phyloP scores from a whole-genome alignment of 1,284 basidiomycete species.

The Trametes hirsuta region DNA sequence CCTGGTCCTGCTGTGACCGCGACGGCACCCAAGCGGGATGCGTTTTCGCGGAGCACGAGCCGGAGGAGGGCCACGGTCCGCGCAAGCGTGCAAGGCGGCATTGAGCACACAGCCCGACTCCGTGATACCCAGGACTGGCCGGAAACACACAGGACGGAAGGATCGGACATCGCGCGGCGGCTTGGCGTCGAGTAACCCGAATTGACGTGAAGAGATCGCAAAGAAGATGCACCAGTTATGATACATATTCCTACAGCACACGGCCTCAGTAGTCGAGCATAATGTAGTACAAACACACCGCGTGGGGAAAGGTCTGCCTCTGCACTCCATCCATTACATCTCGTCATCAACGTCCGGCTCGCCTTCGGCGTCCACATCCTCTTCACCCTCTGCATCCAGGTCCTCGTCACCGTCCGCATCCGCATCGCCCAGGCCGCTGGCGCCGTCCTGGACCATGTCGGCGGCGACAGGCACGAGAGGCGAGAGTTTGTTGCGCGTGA shows the following conservation, averaged over 20 bases:
- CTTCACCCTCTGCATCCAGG: slow-evolving; percentile 39
- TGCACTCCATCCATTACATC: slow-evolving; percentile 4
- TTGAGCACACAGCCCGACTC: not conserved
- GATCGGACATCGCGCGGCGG: not conserved
- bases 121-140: too few relatives aligned
- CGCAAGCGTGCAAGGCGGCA: slow-evolving; percentile 4
- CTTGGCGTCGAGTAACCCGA: not conserved
- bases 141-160: too few relatives aligned
- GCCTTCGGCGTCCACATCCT: slow-evolving; percentile 40
- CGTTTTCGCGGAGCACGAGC: slow-evolving; percentile 30
- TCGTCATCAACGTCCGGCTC: slow-evolving; percentile 32
- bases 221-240: slow-evolving; percentile 44
- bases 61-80: slow-evolving; percentile 8
- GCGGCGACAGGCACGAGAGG: slow-evolving; percentile 14
- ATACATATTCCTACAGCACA: slow-evolving; percentile 26
- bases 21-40: slow-evolving; percentile 43
- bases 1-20: slow-evolving; percentile 51
- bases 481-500: slow-evolving; percentile 25
- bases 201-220: not conserved
- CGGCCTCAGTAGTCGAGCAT: slow-evolving; percentile 17
- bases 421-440: slow-evolving; percentile 22
- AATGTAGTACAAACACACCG: slow-evolving; percentile 23
- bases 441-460: not conserved
- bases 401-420: slow-evolving; percentile 29
- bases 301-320: not conserved